These are phyloP conservation scores for Aphanomyces euteiches DNA, from an alignment of 352 stramenopile genomes.

Conservation along the genomic window DNA sequence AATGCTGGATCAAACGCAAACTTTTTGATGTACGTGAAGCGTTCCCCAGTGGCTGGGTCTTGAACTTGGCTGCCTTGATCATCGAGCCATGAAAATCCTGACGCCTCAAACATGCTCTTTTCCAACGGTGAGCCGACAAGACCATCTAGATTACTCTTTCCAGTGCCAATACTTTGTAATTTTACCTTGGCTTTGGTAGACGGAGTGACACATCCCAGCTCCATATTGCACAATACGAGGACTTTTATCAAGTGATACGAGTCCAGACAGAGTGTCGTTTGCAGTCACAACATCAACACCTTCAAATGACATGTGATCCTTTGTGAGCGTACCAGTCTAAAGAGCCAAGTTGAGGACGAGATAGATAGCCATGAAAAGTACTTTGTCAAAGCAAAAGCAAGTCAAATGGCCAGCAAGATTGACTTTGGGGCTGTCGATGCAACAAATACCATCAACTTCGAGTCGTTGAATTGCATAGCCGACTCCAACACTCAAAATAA, in stretches of 20 bases:
- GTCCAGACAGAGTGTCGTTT: not conserved
- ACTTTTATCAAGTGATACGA: not conserved
- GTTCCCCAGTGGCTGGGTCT: not conserved
- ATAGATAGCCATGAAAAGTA: not conserved
- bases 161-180: too few species aligned
- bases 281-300: constrained; percentile 56
- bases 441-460: constrained; percentile 34
- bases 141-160: not conserved
- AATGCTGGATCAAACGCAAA: constrained; percentile 22
- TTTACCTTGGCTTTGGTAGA: not conserved
- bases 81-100: not conserved
- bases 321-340: constrained; percentile 65
- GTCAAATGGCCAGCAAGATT: constrained; percentile 67
- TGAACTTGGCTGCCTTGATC: not conserved
- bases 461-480: constrained; percentile 43
- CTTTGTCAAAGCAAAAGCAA: constrained; percentile 80
- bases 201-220: constrained; percentile 6
- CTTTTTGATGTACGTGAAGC: constrained; percentile 11
- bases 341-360: too few species aligned
- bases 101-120: constrained; percentile 8
- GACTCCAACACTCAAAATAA: constrained; percentile 56
- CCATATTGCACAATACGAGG: not conserved
- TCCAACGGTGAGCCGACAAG: constrained; percentile 8
- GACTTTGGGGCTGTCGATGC: constrained; percentile 66
- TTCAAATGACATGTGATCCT: constrained; percentile 66